Evolutionary conservation across 805 yeast species (phyloP).

Genomic region (Alloascoidea hylecoeti): DNA sequence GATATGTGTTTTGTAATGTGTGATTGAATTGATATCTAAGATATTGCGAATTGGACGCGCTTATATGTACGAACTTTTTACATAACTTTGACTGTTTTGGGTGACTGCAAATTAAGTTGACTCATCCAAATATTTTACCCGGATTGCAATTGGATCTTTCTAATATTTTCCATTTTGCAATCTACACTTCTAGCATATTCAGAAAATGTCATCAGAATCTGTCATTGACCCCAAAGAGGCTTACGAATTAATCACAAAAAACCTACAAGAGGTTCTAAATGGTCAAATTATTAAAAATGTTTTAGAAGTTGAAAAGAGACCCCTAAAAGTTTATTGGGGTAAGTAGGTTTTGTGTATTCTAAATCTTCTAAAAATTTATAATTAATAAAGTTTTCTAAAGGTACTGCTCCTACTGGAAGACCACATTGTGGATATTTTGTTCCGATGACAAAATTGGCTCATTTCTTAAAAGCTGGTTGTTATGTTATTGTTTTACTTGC

Average conservation of each 20-base stretch:
- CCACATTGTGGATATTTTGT: slow-evolving; percentile 99
- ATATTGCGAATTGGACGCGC: too few species aligned
- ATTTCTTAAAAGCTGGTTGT: slow-evolving; percentile 91
- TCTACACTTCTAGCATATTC: too few species aligned
- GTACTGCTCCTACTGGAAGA: slow-evolving; percentile 94
- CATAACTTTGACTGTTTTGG: too few species aligned
- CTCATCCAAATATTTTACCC: too few species aligned
- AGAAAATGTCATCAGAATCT: too few species aligned
- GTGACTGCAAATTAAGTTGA: too few species aligned
- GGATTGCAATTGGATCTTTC: too few species aligned
- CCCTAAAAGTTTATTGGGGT: slow-evolving; percentile 92
- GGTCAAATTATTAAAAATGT: slow-evolving; percentile 77
- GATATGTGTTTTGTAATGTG: too few species aligned
- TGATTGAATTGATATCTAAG: too few species aligned
- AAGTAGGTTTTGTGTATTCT: slow-evolving; percentile 1
- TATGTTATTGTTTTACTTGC: slow-evolving; percentile 87
- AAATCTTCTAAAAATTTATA: neutral
- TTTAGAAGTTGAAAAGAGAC: slow-evolving; percentile 68
- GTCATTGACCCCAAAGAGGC: slow-evolving; percentile 42
- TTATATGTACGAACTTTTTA: too few species aligned
- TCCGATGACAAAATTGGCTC: slow-evolving; percentile 93
- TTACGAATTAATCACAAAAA: slow-evolving; percentile 64
- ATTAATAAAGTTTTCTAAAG: neutral
- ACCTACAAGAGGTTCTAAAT: slow-evolving; percentile 85
- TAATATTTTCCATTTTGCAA: too few species aligned